Conservation (phyloP, 441 rosid genomes). For the Gossypium lobatum region DNA sequence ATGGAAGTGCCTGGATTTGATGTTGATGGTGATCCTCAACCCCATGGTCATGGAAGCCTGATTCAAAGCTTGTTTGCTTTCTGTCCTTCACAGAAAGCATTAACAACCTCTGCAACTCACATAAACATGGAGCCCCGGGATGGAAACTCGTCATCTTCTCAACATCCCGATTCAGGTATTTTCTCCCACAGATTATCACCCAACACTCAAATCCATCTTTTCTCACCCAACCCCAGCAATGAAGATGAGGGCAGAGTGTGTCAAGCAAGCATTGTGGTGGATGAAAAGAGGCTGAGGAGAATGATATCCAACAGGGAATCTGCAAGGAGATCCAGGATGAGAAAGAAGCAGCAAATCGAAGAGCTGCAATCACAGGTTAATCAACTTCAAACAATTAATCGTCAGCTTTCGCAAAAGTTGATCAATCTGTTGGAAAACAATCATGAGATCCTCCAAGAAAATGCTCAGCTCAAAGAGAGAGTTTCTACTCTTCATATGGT, state of each 20-base stretch:
- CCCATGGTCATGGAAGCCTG: slow-evolving; percentile 16
- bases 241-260: slow-evolving; percentile 22
- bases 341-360: slow-evolving; percentile 70
- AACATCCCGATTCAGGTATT: slow-evolving; percentile 27
- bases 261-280: slow-evolving; percentile 14
- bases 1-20: slow-evolving; percentile 28
- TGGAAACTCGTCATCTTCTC: slow-evolving; percentile 13
- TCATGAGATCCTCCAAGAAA: slow-evolving; percentile 62
- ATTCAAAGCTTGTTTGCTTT: slow-evolving; percentile 20
- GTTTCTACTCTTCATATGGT: slow-evolving; percentile 54
- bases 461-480: slow-evolving; percentile 61
- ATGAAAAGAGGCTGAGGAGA: slow-evolving; percentile 56
- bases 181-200: slow-evolving; percentile 3
- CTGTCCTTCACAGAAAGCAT: slow-evolving; percentile 14
- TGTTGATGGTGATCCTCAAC: slow-evolving; percentile 13
- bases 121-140: slow-evolving; percentile 17
- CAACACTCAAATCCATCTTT: not conserved
- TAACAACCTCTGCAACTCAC: slow-evolving; percentile 8
- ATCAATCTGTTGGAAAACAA: slow-evolving; percentile 56
- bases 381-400: slow-evolving; percentile 50
- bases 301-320: slow-evolving; percentile 77
- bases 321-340: slow-evolving; percentile 65
- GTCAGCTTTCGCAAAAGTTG: slow-evolving; percentile 64
- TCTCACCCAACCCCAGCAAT: slow-evolving; percentile 14
- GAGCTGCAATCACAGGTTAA: slow-evolving; percentile 62